Conservation (phyloP, 352 stramenopile species). For the Pythium coloratum region DNA sequence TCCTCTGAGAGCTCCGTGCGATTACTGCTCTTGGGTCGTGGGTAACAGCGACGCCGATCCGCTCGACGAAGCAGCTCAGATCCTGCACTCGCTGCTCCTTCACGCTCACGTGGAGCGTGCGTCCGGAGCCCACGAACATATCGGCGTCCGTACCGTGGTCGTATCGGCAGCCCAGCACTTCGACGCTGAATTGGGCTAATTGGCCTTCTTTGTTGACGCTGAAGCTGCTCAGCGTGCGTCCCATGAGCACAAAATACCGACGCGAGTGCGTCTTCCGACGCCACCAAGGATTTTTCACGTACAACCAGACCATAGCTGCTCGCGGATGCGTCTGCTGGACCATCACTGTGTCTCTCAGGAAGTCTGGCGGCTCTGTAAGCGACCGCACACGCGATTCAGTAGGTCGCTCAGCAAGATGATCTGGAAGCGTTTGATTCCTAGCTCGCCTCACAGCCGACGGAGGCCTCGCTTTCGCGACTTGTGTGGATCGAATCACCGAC, state of each 20-base stretch:
- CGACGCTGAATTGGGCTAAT: constrained; percentile 30
- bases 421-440: background rate
- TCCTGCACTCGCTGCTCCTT: background rate
- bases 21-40: background rate
- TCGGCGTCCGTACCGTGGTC: constrained; percentile 10
- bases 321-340: background rate
- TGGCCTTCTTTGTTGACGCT: constrained; percentile 53
- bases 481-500: constrained; percentile 34
- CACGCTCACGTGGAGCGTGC: background rate
- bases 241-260: constrained; percentile 40
- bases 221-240: constrained; percentile 47
- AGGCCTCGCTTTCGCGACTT: constrained; percentile 32
- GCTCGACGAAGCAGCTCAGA: background rate
- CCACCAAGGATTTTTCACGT: constrained; percentile 46
- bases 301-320: constrained; percentile 32
- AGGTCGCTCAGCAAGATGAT: background rate
- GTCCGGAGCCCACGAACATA: background rate
- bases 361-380: background rate
- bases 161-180: constrained; percentile 30
- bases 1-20: background rate
- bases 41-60: background rate
- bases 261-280: constrained; percentile 18
- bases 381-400: background rate
- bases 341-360: background rate
- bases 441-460: background rate